A percentile compares a stretch with the other conserved stretches of the same genome.
Conservation (phyloP, 371 early-diverging fungal genomes). For the Dinochytrium kinnereticum region DNA sequence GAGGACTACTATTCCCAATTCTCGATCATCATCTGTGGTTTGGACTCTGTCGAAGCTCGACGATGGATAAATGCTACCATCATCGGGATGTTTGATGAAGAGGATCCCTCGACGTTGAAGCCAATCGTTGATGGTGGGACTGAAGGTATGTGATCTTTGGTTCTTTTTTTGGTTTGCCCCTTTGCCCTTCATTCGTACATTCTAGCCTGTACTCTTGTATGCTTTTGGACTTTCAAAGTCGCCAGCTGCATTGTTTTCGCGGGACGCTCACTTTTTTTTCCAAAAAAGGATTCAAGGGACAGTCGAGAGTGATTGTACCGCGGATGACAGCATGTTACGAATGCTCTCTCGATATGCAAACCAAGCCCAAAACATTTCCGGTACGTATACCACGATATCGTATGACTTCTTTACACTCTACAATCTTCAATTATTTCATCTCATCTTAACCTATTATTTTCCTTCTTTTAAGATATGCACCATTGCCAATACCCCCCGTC, state of each 20-base stretch:
- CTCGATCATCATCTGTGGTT: conserved; percentile 87
- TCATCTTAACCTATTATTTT: not conserved
- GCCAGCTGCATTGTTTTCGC: no score
- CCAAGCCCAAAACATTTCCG: conserved; percentile 91
- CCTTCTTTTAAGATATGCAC: conserved; percentile 97
- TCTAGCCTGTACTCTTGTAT: no score
- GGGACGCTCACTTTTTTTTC: no score
- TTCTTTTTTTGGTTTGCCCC: not conserved
- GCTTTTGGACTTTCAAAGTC: no score
- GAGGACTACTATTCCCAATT: conserved; percentile 90
- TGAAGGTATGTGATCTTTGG: conserved; percentile 66
- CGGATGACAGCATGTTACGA: conserved; percentile 95
- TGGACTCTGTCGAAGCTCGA: conserved; percentile 94
- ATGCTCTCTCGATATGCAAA: conserved; percentile 90
- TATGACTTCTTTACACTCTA: not conserved
- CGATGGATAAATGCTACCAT: conserved; percentile 96
- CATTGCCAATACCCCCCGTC: conserved; percentile 91
- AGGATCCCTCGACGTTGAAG: conserved; percentile 70
- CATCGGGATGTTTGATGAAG: conserved; percentile 74
- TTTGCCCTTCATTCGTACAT: no score
- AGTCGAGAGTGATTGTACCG: conserved; percentile 90
- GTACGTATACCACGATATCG: conserved; percentile 7
- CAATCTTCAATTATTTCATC: not conserved
- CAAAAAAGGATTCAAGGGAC: conserved; percentile 90
- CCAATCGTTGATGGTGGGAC: conserved; percentile 97